These are phyloP conservation scores for Pyracantha coccinea DNA, from an alignment of 331 rosid species.

Conservation along the genomic window DNA sequence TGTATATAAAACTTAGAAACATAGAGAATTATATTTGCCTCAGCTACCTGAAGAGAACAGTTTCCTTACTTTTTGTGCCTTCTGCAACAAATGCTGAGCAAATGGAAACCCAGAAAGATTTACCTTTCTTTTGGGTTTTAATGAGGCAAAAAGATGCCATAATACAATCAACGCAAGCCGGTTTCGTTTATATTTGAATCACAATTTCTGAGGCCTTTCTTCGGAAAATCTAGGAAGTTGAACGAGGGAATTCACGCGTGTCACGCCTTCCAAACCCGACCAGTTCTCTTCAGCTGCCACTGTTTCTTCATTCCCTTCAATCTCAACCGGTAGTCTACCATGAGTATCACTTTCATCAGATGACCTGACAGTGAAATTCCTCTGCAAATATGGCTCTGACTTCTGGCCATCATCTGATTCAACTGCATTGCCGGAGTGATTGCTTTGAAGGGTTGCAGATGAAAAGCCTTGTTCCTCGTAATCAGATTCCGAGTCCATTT, in stretches of 20 bases:
- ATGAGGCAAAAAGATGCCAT: constrained; percentile 13
- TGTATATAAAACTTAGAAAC: background rate
- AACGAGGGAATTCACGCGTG: constrained; percentile 89
- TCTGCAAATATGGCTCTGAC: constrained; percentile 65
- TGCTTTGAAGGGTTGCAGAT: constrained; percentile 58
- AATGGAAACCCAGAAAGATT: constrained; percentile 24
- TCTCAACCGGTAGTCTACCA: constrained; percentile 30
- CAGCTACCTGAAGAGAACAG: background rate
- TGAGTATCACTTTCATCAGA: constrained; percentile 37
- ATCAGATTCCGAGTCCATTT: constrained; percentile 84
- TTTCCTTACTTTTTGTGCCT: background rate
- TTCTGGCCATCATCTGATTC: constrained; percentile 75
- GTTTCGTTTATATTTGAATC: constrained; percentile 10
- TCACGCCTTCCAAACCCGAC: constrained; percentile 88
- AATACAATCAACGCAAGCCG: constrained; percentile 19
- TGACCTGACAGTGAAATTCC: constrained; percentile 73
- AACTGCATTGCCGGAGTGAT: constrained; percentile 43
- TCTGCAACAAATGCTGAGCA: constrained; percentile 1
- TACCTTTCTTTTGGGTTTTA: constrained; percentile 21
- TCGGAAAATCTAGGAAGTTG: constrained; percentile 93
- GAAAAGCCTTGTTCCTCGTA: constrained; percentile 73
- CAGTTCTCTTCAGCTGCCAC: constrained; percentile 57
- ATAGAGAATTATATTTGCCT: background rate
- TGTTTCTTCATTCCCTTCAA: constrained; percentile 36
- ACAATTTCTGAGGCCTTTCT: constrained; percentile 39